phyloP scores from a whole-genome alignment of 495 filamentous ascomycete genomes.

The Penicillium samsonianum region DNA sequence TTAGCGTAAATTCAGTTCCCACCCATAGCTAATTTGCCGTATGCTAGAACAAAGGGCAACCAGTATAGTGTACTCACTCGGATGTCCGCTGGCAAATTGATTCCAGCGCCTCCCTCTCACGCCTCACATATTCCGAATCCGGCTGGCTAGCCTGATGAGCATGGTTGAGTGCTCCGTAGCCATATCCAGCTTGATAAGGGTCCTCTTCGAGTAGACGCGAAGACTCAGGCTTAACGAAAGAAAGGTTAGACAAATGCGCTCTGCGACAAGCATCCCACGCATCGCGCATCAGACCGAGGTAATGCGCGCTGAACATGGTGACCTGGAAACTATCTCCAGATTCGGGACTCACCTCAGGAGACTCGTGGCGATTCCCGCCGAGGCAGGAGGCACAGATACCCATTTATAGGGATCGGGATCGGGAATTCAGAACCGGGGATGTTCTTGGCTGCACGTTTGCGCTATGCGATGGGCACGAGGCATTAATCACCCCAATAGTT shows the following conservation, averaged over 20 bases:
- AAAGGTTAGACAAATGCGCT: slow-evolving; percentile 26
- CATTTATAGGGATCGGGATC: slow-evolving; percentile 37
- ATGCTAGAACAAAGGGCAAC: not conserved
- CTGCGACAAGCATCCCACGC: slow-evolving; percentile 9
- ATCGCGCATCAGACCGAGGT: slow-evolving; percentile 22
- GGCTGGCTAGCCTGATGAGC: slow-evolving; percentile 44
- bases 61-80: slow-evolving; percentile 40
- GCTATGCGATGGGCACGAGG: slow-evolving; percentile 31
- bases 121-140: slow-evolving; percentile 51
- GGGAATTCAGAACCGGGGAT: slow-evolving; percentile 8
- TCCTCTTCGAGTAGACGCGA: slow-evolving; percentile 55
- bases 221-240: slow-evolving; percentile 43
- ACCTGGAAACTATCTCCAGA: not conserved
- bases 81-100: slow-evolving; percentile 56
- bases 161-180: slow-evolving; percentile 46
- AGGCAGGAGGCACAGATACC: slow-evolving; percentile 55
- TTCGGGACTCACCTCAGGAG: slow-evolving; percentile 44
- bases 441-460: slow-evolving; percentile 10
- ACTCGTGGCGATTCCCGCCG: slow-evolving; percentile 46
- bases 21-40: not conserved
- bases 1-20: not conserved
- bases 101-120: slow-evolving; percentile 54
- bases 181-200: slow-evolving; percentile 51
- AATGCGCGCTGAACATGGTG: slow-evolving; percentile 21
- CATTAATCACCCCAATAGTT: slow-evolving; percentile 28